A percentile compares a stretch with the other conserved stretches of the same genome.
Evolutionary conservation across 2,329 filamentous ascomycete species (phyloP).

Genomic region (Alternaria conjuncta): DNA sequence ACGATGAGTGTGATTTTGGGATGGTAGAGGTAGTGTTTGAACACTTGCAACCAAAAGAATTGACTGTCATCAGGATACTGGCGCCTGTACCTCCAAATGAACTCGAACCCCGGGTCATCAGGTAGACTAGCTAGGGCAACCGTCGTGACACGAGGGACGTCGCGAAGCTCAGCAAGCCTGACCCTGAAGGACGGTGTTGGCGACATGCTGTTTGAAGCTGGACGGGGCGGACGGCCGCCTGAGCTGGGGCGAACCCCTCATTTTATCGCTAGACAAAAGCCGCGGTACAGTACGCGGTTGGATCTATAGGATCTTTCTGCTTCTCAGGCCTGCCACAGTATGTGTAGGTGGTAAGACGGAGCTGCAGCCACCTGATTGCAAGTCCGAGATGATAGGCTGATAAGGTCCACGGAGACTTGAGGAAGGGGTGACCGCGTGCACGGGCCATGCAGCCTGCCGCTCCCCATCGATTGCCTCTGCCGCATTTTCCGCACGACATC

Average conservation of each 20-base stretch:
- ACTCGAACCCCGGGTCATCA: not conserved
- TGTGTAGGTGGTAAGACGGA: not conserved
- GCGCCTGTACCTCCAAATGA: not conserved
- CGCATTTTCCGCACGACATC: not conserved
- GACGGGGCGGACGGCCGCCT: not conserved
- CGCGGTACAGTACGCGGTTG: not conserved
- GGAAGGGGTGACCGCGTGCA: not conserved
- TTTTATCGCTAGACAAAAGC: not conserved
- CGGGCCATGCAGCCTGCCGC: not conserved
- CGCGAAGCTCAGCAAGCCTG: not conserved
- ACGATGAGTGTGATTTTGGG: not conserved
- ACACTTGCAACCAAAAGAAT: not conserved
- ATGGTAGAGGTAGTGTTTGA: not conserved
- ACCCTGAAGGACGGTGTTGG: not conserved
- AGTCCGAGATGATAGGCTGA: not conserved
- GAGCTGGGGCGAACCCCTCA: not conserved
- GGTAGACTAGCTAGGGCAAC: not conserved
- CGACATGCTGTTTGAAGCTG: not conserved
- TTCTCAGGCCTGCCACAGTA: not conserved
- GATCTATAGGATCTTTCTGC: not conserved
- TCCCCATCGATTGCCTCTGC: not conserved
- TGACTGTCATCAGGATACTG: not conserved
- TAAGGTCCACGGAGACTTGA: not conserved
- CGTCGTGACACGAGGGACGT: not conserved
- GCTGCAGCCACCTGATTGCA: not conserved